Conservation (phyloP, 192 early-diverging fungal genomes). For the Coemansia sp. region DNA sequence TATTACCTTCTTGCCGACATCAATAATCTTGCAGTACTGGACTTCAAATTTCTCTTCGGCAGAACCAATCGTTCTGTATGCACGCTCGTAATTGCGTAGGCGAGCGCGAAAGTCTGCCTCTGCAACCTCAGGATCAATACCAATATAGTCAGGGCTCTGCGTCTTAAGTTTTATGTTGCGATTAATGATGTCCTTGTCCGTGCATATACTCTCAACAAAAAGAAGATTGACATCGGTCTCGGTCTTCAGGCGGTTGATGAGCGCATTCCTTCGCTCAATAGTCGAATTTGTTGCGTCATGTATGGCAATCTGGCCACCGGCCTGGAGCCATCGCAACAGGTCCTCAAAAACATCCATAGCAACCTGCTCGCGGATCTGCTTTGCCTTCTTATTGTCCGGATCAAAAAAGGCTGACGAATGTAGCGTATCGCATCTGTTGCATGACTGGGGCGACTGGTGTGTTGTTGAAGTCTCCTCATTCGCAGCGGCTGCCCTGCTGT, state of each 20-base stretch:
- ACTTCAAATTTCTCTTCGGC: slow-evolving; percentile 80
- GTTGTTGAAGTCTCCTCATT: neutral
- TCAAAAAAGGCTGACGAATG: slow-evolving; percentile 95
- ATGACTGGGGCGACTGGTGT: slow-evolving; percentile 10
- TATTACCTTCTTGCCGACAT: slow-evolving; percentile 95
- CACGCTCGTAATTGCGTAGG: slow-evolving; percentile 88
- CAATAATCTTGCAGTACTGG: slow-evolving; percentile 93
- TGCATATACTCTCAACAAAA: slow-evolving; percentile 85
- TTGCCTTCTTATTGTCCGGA: slow-evolving; percentile 77
- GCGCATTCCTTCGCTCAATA: slow-evolving; percentile 66
- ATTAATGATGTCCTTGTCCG: slow-evolving; percentile 65
- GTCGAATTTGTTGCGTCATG: slow-evolving; percentile 98
- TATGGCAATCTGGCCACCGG: slow-evolving; percentile 85
- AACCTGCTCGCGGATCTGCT: slow-evolving; percentile 77
- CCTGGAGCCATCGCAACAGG: slow-evolving; percentile 83
- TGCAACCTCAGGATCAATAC: slow-evolving; percentile 78
- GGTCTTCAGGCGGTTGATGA: slow-evolving; percentile 61
- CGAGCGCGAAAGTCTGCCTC: slow-evolving; percentile 83
- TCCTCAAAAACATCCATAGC: slow-evolving; percentile 93
- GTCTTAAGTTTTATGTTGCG: slow-evolving; percentile 89
- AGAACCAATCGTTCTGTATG: slow-evolving; percentile 83
- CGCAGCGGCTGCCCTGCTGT: neutral
- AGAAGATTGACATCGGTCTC: slow-evolving; percentile 69
- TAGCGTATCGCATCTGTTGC: slow-evolving; percentile 41
- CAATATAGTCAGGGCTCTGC: slow-evolving; percentile 90